These are phyloP conservation scores for Raffaelea ambrosiae DNA, from an alignment of 2,329 filamentous ascomycete species.

Conservation along the genomic window DNA sequence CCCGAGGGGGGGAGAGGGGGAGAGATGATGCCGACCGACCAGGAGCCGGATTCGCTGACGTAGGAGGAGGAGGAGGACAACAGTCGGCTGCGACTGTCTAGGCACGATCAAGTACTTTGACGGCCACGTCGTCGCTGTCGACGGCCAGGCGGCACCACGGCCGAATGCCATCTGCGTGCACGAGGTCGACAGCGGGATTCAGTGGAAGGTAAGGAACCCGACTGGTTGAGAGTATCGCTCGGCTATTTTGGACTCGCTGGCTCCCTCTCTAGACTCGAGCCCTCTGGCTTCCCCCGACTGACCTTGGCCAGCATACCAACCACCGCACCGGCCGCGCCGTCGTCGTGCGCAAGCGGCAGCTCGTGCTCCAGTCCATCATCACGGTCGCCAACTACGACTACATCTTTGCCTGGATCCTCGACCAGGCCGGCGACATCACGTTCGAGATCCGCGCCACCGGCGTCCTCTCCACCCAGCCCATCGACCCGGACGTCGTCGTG, in stretches of 20 bases:
- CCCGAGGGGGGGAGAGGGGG: too few species aligned
- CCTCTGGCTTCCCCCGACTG: conserved; percentile 47
- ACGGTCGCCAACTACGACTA: conserved; percentile 66
- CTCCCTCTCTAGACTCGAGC: too few species aligned
- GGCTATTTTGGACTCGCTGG: too few species aligned
- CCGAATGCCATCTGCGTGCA: conserved; percentile 45
- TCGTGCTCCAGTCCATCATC: conserved; percentile 61
- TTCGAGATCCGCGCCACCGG: conserved; percentile 59
- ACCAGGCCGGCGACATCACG: conserved; percentile 52
- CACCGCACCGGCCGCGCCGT: conserved; percentile 54
- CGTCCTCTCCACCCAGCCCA: conserved; percentile 44
- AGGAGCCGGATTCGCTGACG: too few species aligned
- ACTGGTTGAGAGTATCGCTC: too few species aligned
- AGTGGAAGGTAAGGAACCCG: conserved; percentile 16
- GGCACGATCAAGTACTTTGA: conserved; percentile 58
- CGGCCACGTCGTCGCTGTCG: conserved; percentile 47
- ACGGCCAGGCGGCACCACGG: conserved; percentile 52
- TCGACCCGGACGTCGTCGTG: conserved; percentile 45
- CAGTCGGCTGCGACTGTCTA: conserved; percentile 57
- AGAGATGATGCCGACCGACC: too few species aligned
- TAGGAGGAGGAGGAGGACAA: too few species aligned
- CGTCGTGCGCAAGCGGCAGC: conserved; percentile 50
- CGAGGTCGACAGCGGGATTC: conserved; percentile 2
- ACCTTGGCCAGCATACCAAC: conserved; percentile 67
- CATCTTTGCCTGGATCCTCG: conserved; percentile 44